Evolutionary conservation across 495 filamentous ascomycete species (phyloP).

Genomic region (Thermothielavioides terrestris): DNA sequence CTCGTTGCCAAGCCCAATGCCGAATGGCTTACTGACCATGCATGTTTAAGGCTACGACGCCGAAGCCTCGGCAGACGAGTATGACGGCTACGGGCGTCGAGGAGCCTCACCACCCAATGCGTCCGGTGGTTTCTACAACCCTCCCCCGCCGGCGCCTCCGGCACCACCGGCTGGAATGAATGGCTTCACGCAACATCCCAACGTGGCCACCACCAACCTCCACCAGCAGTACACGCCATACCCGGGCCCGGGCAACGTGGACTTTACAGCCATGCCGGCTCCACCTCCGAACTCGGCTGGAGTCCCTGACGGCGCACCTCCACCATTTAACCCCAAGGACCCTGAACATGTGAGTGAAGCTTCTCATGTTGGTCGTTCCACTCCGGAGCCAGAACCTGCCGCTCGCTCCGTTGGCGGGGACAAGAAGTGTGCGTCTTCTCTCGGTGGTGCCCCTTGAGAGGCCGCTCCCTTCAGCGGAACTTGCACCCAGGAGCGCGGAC

Average conservation of each 20-base stretch:
- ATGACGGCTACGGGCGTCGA: constrained; percentile 29
- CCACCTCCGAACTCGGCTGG: constrained; percentile 19
- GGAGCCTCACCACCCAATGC: constrained; percentile 43
- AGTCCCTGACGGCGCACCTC: constrained; percentile 6
- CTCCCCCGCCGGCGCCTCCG: constrained; percentile 21
- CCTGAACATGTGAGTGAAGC: constrained; percentile 34
- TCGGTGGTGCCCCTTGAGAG: constrained; percentile 3
- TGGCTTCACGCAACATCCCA: constrained; percentile 36
- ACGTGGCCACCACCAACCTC: constrained; percentile 29
- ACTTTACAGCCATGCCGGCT: constrained; percentile 25
- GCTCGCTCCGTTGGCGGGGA: constrained; percentile 10
- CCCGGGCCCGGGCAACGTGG: constrained; percentile 6
- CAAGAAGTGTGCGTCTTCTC: constrained; percentile 27
- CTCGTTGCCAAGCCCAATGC: neutral
- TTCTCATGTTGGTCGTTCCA: constrained; percentile 24
- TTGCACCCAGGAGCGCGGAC: neutral
- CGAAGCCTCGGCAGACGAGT: constrained; percentile 27
- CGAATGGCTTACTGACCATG: constrained; percentile 9
- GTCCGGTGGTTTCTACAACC: constrained; percentile 45
- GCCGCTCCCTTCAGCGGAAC: neutral
- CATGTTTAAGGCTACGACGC: constrained; percentile 39
- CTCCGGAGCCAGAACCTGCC: constrained; percentile 17
- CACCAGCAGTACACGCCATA: constrained; percentile 22
- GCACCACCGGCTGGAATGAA: constrained; percentile 3
- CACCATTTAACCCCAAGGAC: constrained; percentile 16